phyloP scores from a whole-genome alignment of 192 early-diverging fungal species.

The Coemansia sp. region DNA sequence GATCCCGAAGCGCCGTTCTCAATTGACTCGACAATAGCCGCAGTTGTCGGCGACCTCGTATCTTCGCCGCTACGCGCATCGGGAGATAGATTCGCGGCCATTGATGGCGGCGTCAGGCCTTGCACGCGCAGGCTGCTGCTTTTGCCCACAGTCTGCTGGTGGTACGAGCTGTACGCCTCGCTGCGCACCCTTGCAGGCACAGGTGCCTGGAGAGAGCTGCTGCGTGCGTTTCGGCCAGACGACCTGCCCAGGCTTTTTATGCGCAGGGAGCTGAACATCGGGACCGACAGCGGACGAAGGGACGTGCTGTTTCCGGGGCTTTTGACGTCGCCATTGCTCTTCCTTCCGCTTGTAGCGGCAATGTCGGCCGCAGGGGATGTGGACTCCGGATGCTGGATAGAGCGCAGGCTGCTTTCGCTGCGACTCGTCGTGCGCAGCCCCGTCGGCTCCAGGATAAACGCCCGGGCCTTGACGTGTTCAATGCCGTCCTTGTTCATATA shows the following conservation, averaged over 20 bases:
- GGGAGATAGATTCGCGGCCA: neutral
- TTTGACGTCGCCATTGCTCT: neutral
- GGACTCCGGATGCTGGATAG: slow-evolving; percentile 16
- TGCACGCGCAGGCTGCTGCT: slow-evolving; percentile 29
- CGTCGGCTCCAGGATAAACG: slow-evolving; percentile 61
- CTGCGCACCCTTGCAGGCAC: slow-evolving; percentile 50
- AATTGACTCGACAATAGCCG: neutral
- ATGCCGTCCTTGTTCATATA: slow-evolving; percentile 52
- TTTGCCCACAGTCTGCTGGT: slow-evolving; percentile 29
- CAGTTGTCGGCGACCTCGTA: neutral
- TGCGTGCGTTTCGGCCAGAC: neutral
- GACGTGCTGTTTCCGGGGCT: neutral
- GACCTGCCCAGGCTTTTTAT: slow-evolving; percentile 10
- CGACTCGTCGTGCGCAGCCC: slow-evolving; percentile 45
- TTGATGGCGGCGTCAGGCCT: slow-evolving; percentile 9
- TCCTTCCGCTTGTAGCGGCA: neutral
- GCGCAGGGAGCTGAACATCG: slow-evolving; percentile 21
- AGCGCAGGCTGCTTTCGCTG: slow-evolving; percentile 15
- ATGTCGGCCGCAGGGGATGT: neutral
- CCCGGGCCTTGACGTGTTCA: slow-evolving; percentile 48
- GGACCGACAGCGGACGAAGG: slow-evolving; percentile 17
- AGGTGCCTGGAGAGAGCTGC: slow-evolving; percentile 23
- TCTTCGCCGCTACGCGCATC: neutral
- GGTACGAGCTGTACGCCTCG: slow-evolving; percentile 43
- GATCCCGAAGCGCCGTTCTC: neutral